Base-by-base conservation (phyloP, 2,329 filamentous ascomycete genomes). In the Fusarium tuaranense region DNA sequence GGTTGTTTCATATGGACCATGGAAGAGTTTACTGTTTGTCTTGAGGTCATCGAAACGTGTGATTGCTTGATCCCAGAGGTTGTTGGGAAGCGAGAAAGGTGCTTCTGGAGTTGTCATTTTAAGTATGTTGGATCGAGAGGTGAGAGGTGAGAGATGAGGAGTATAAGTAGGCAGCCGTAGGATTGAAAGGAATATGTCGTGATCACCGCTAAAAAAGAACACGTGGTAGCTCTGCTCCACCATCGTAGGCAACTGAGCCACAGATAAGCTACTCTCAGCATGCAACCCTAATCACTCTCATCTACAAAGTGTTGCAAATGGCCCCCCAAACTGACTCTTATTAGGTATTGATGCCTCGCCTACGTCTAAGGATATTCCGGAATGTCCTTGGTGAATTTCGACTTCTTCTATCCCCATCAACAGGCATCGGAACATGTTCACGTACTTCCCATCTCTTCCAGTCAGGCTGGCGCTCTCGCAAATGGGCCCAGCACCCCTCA, bases 121-220 rank as follows among this genome's bases (percentile, higher is more conserved):
- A 9, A 30, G 9, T 5, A 53, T 30, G 9, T 53, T 13, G 48
- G 2, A 25, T 18, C 22, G 25, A 5, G 25, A 13, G 25, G 48
- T n/a, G 3, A 53, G 5, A 53, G 13, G 48, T n/a, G 16, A 53
- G 5, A 53, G 13, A 30, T 53, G 18, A 32, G n/a, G 48, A 53
- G 18, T 5, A 20, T 7, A 27, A 14, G 8, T 30, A 27, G 22
- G 8, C 16, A 30, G 25, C 25, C 5, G 27, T 20, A 32, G 32
- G 48, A 32, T 32, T 30, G 27, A 5, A 8, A 30, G 48, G 48
- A 53, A 32, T 32, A 32, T 53, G 48, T 53, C 48, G 48, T 32
- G 27, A 53, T 53, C 27, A 30, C 46, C 22, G 27, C 48, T 18
- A 32, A 53, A 53, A 30, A 53, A 53, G 48, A 51, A 48, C 48